Evolutionary conservation across 78 protist genomes (phyloP).

Genomic region (Speleostelium caveatum): DNA sequence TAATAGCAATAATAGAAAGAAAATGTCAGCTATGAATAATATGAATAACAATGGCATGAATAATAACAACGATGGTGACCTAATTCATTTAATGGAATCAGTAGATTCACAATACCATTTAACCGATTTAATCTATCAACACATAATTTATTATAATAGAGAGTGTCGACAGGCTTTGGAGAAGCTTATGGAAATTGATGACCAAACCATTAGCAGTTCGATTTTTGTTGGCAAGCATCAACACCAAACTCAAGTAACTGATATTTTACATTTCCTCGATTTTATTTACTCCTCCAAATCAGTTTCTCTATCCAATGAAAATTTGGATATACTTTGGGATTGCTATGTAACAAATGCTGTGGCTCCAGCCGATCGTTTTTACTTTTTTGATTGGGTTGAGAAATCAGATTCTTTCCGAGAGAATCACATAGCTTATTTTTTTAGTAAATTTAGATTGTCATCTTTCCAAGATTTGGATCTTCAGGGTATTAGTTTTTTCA

Average conservation of each 20-base stretch:
- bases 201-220: background rate
- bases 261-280: conserved; percentile 17
- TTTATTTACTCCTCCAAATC: conserved; percentile 11
- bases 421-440: background rate
- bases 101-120: conserved; percentile 8
- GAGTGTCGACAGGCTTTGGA: background rate
- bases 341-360: conserved; percentile 38
- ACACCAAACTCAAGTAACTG: conserved; percentile 15
- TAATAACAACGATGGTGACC: background rate
- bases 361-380: conserved; percentile 1
- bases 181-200: background rate
- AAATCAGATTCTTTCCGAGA: background rate
- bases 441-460: conserved; percentile 14
- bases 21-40: background rate
- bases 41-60: conserved; percentile 5
- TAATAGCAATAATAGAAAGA: conserved; percentile 14
- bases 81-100: background rate
- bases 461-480: conserved; percentile 35
- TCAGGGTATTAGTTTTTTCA: conserved; percentile 24
- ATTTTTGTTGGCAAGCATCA: conserved; percentile 1
- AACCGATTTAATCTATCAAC: conserved; percentile 17
- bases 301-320: background rate
- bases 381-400: conserved; percentile 35
- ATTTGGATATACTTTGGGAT: conserved; percentile 54
- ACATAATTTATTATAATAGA: conserved; percentile 22